Evolutionary conservation across 192 early-diverging fungal genomes (phyloP), one percentile per base, ranked within the genome.

Genomic region (Phycomyces nitens): DNA sequence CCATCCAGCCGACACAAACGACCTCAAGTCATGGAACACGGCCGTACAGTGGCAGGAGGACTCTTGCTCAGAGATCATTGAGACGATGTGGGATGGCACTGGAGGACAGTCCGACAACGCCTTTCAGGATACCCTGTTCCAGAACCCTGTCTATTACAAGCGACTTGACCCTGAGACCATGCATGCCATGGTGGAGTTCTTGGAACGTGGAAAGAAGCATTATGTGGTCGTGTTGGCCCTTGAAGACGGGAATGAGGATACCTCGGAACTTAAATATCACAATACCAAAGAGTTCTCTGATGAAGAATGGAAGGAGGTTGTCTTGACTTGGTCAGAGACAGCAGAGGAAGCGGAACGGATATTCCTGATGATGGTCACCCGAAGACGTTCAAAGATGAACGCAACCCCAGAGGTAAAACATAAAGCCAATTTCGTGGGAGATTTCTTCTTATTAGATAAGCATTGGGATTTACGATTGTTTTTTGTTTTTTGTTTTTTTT

Each of bases 11-110:
- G 18, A 26, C 18, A 21, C 58, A 10, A 24, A 58, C 16, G 52
- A 65, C 52, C n/a, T 64, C 4, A 59, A 49, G 3, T 65, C 66
- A 58, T 63, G 62, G 53, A 61, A 69, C 24, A 53, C 12, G 2
- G 52, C 66, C n/a, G 42, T 76, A 2, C 74, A 76, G 42, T 76
- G 74, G 74, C 74, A 76, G 41, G 22, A 66, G 5, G 74, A 76
- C 38, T 44, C 49, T 14, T 71, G 64, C 18, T 59, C 69, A 20
- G 57, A 34, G 27, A 51, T 58, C 5, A 67, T 76, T 21, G 68
- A 71, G 22, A 23, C 51, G 0, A 47, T 76, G 2, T 76, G 74
- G 69, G 23, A 40, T 15, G 43, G 43, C 40, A 56, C 44, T 10
- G 57, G 47, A n/a, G 39, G 49, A 0, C 27, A 60, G 4, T 49